Conservation (phyloP, 176 grass and related monocot genomes). For the Cenchrus purpureus region DNA sequence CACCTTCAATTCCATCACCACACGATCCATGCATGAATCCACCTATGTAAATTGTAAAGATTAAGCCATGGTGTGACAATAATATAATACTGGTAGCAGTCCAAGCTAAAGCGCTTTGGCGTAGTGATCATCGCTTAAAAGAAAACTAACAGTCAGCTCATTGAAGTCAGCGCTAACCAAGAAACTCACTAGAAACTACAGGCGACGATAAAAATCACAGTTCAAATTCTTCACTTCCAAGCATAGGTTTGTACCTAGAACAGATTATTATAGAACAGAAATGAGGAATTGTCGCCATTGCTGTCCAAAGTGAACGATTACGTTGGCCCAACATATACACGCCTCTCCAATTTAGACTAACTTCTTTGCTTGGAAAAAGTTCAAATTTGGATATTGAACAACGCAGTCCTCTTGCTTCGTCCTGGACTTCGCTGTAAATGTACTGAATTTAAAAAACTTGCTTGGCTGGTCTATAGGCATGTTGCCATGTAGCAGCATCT, state of each 20-base stretch:
- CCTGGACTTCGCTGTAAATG: neutral
- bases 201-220: neutral
- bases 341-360: neutral
- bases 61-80: neutral
- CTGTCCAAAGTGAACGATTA: neutral
- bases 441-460: too few species aligned
- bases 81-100: neutral
- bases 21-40: neutral
- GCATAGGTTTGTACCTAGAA: neutral
- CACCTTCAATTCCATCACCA: neutral
- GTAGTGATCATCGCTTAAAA: neutral
- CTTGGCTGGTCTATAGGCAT: too few species aligned
- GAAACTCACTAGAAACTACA: neutral
- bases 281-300: neutral
- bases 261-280: neutral
- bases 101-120: neutral
- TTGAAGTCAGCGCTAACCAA: neutral
- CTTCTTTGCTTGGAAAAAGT: neutral
- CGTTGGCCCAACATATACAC: neutral
- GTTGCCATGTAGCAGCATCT: neutral
- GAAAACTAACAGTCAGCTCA: neutral
- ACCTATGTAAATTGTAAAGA: neutral
- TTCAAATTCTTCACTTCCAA: neutral
- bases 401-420: neutral
- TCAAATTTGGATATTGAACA: neutral